Conservation (phyloP, 2,329 filamentous ascomycete species). For the Aureobasidium sp. region DNA sequence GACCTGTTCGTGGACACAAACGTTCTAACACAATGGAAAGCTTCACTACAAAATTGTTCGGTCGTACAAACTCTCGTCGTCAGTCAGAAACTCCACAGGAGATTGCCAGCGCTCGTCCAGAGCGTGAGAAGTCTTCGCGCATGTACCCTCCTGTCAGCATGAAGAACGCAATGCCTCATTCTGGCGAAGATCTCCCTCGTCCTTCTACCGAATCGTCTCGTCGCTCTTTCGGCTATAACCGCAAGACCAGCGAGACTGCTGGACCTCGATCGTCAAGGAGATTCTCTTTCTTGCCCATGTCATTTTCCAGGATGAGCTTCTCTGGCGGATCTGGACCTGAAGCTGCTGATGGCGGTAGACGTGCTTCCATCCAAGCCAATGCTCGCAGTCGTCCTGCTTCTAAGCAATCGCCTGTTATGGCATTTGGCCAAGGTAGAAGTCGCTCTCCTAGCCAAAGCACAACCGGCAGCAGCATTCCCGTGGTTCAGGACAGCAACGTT, state of each 20-base stretch:
- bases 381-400: slow-evolving; percentile 25
- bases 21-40: slow-evolving; percentile 47
- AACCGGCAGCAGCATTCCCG: slow-evolving; percentile 33
- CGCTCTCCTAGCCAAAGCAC: slow-evolving; percentile 36
- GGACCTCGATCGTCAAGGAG: slow-evolving; percentile 34
- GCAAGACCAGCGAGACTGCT: slow-evolving; percentile 35
- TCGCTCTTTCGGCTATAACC: slow-evolving; percentile 41
- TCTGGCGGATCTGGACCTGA: slow-evolving; percentile 26
- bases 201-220: slow-evolving; percentile 41
- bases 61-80: slow-evolving; percentile 46
- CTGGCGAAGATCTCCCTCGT: slow-evolving; percentile 38
- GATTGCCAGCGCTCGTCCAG: slow-evolving; percentile 23
- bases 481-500: slow-evolving; percentile 30
- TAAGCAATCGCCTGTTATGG: slow-evolving; percentile 26
- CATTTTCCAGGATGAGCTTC: slow-evolving; percentile 38
- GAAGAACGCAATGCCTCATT: slow-evolving; percentile 57
- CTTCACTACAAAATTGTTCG: slow-evolving; percentile 75
- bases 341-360: slow-evolving; percentile 27
- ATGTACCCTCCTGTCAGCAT: slow-evolving; percentile 89
- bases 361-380: slow-evolving; percentile 22
- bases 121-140: slow-evolving; percentile 57
- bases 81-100: slow-evolving; percentile 19
- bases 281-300: slow-evolving; percentile 42
- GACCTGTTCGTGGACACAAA: slow-evolving; percentile 48
- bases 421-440: slow-evolving; percentile 35